Conservation (phyloP, 768 basidiomycete genomes). For the Boletus insuetus region DNA sequence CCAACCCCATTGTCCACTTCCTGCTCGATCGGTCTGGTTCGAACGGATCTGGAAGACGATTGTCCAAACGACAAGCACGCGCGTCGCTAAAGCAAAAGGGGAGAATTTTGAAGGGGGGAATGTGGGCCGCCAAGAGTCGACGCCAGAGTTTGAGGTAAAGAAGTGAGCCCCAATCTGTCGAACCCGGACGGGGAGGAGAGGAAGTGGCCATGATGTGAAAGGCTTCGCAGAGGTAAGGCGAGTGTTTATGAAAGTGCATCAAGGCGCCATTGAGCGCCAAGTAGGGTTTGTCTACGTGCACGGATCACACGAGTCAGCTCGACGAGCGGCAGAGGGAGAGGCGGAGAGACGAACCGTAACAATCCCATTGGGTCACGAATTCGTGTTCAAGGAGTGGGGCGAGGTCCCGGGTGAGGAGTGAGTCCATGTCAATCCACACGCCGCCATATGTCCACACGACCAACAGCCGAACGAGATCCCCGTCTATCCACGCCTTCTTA, state of each 20-base stretch:
- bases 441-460: conserved; percentile 90
- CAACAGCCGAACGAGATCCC: conserved; percentile 86
- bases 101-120: conserved; percentile 87
- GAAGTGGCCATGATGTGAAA: conserved; percentile 86
- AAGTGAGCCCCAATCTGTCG: conserved; percentile 92
- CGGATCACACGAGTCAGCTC: not conserved
- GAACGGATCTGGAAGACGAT: conserved; percentile 92
- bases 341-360: conserved; percentile 65
- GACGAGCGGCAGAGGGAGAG: not conserved
- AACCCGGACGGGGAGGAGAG: conserved; percentile 65
- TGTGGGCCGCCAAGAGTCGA: conserved; percentile 64
- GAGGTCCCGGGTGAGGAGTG: conserved; percentile 83
- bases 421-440: conserved; percentile 98
- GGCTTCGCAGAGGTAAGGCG: conserved; percentile 96
- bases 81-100: conserved; percentile 96
- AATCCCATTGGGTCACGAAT: conserved; percentile 99
- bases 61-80: conserved; percentile 88
- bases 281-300: conserved; percentile 63
- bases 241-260: conserved; percentile 88
- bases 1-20: conserved; percentile 67
- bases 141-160: conserved; percentile 93
- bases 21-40: conserved; percentile 48
- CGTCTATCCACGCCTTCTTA: conserved; percentile 89
- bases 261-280: conserved; percentile 87
- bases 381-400: conserved; percentile 88